Base-by-base conservation (phyloP, 495 filamentous ascomycete species). In the Choiromyces venosus region DNA sequence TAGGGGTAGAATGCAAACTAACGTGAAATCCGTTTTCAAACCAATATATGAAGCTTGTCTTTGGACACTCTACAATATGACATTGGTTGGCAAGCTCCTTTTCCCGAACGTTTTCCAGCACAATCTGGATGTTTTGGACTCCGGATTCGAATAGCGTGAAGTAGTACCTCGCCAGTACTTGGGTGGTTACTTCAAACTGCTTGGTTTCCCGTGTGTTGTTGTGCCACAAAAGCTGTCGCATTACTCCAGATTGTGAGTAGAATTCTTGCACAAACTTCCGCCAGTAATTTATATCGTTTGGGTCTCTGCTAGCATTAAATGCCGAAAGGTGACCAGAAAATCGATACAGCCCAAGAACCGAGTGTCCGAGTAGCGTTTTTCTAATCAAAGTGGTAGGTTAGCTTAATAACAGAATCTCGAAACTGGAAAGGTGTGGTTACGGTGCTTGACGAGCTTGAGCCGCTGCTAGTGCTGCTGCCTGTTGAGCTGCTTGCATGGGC, bases 121-220 rank as follows among this genome's bases (percentile, higher is more conserved):
- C 82, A 79, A 92, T 87, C 78, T 91, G 89, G 16, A 92, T 87
- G 19, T 85, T 87, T 37, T 84, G 83, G 25, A 92, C 87, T 9
- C 90, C 90, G 61, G 88, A 90, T 10, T 87, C 87, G 72, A 89
- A 92, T 67, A 90, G 87, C 2, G 86, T 89, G 38, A 84, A 83
- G 76, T 90, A 91, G 74, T 89, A 92, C 40, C 89, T 86, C 37
- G 91, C 85, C 33, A 92, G 81, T 7, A 87, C 85, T 19, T 88
- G 83, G 18, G 86, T 87, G 25, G 86, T 84, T 46, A 92, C 88
- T 69, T 91, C 89, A 61, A 87, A 92, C 74, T 87, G 85, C 75
- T 92, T 92, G 70, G 72, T 80, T n/a, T 84, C 83, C 42, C 83
- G 83, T 40, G 82, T 81, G 65, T 83, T 78, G 12, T 78, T 76